These are phyloP conservation scores for Lactarius evosmus DNA, from an alignment of 768 basidiomycete genomes.

Conservation along the genomic window DNA sequence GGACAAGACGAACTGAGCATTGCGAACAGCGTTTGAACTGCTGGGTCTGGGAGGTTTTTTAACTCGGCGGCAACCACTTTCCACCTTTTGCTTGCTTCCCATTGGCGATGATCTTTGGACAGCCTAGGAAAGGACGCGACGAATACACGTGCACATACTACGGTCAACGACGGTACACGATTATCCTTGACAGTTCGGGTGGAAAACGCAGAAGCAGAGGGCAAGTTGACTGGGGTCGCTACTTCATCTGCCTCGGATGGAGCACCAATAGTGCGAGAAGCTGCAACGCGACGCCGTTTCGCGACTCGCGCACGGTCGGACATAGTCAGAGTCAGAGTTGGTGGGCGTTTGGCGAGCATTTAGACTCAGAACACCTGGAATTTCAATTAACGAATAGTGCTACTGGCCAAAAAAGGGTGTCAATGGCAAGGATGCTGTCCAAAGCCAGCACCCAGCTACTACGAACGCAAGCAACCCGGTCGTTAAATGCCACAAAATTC, in stretches of 20 bases:
- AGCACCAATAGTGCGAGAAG: conserved; percentile 42
- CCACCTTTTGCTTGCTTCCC: conserved; percentile 35
- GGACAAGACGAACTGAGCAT: conserved; percentile 51
- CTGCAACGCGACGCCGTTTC: conserved; percentile 34
- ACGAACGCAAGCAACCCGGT: conserved; percentile 41
- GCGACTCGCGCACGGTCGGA: conserved; percentile 20
- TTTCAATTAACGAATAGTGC: background rate
- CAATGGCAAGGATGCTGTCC: conserved; percentile 5
- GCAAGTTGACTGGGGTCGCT: conserved; percentile 37
- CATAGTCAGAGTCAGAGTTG: background rate
- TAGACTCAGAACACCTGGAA: background rate
- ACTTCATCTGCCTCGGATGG: conserved; percentile 45
- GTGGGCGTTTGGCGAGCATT: no score
- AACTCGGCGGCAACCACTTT: conserved; percentile 39
- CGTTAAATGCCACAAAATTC: conserved; percentile 41
- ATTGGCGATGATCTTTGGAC: conserved; percentile 38
- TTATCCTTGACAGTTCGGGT: conserved; percentile 34
- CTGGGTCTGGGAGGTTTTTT: conserved; percentile 47
- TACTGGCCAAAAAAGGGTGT: background rate
- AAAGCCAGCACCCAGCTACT: conserved; percentile 19
- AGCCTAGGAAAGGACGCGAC: conserved; percentile 44
- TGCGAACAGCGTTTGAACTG: conserved; percentile 50
- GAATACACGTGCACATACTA: conserved; percentile 51
- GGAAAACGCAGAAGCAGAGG: conserved; percentile 53
- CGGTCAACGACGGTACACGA: conserved; percentile 44